Evolutionary conservation across 129 eudicot species (phyloP), one percentile per base, ranked within the genome.

Genomic region (Chrysanthemum seticuspe): DNA sequence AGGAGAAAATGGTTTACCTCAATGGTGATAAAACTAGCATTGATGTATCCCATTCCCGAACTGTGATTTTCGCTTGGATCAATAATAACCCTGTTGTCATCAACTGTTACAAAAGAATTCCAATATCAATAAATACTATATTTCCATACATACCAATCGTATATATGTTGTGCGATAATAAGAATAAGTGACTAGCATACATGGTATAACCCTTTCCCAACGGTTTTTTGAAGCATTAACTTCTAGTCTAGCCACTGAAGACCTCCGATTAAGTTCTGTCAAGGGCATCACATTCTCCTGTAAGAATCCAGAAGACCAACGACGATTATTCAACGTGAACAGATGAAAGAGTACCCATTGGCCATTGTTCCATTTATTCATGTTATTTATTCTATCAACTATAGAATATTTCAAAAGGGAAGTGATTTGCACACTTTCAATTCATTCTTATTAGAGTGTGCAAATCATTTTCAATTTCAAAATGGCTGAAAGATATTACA

Each of bases 1-100:
- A 29, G 34, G 34, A 29, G 89, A 53, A 53, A 53, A 53, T 6
- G 15, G 16, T 15, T 58, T 18, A 58, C 63, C 27, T 58, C 12
- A 15, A 31, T 13, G 1, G 25, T 18, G 31, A 58, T 58, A 9
- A 58, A 58, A 58, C 63, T 58, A 58, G 63, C 63, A 58, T 58
- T 58, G 63, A 58, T 58, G 63, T 58, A 58, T 19, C 34, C 63
- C 25, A 2, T 8, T 58, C 12, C 63, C 10, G 63, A 2, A 16
- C 63, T 58, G 25, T 58, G 31, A 15, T 58, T 25, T 58, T 58
- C 13, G 63, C 29, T 15, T 58, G 13, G 34, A 19, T 19, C 63
- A 58, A 58, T 10, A 19, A 2, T 8, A n/a, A 58, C 63, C 63
- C 63, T 58, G 3, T 58, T 18, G 18, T 29, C 3, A 19, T 58